Percentiles rank a stretch among this genome's conserved stretches.
Conservation (phyloP, 179 eudicot genomes). For the Kewa caespitosa region DNA sequence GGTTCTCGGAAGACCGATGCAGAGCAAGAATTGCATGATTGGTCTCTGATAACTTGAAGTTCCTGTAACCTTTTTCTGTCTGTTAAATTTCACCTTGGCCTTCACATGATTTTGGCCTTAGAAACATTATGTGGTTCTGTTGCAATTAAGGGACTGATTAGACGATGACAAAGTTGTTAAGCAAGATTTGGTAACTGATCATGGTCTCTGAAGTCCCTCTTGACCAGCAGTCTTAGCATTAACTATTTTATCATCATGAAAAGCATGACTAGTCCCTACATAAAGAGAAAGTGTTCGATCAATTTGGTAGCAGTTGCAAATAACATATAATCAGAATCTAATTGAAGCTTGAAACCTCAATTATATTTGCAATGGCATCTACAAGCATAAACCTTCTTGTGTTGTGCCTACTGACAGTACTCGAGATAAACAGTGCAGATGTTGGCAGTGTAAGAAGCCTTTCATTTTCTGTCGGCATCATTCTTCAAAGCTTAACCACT, state of each 20-base stretch:
- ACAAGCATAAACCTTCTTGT: neutral
- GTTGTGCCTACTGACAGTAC: neutral
- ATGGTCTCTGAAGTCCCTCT: neutral
- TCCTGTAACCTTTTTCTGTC: neutral
- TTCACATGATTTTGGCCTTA: slow-evolving; percentile 19
- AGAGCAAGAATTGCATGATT: slow-evolving; percentile 14
- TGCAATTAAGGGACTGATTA: neutral
- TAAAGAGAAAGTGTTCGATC: neutral
- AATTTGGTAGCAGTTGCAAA: neutral
- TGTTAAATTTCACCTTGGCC: neutral
- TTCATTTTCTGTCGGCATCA: neutral
- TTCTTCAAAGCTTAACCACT: too few relatives aligned
- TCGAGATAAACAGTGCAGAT: slow-evolving; percentile 8
- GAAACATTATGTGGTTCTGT: too few relatives aligned
- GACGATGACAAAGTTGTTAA: neutral
- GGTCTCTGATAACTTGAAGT: neutral
- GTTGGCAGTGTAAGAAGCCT: slow-evolving; percentile 23
- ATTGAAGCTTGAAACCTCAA: neutral
- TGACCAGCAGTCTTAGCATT: neutral
- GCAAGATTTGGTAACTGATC: neutral
- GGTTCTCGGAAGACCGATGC: too few relatives aligned
- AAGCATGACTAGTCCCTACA: neutral
- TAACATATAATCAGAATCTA: neutral
- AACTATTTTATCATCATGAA: slow-evolving; percentile 7
- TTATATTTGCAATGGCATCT: slow-evolving; percentile 12